Conservation (phyloP, 148 eudicot genomes). For the Cornus controversa region DNA sequence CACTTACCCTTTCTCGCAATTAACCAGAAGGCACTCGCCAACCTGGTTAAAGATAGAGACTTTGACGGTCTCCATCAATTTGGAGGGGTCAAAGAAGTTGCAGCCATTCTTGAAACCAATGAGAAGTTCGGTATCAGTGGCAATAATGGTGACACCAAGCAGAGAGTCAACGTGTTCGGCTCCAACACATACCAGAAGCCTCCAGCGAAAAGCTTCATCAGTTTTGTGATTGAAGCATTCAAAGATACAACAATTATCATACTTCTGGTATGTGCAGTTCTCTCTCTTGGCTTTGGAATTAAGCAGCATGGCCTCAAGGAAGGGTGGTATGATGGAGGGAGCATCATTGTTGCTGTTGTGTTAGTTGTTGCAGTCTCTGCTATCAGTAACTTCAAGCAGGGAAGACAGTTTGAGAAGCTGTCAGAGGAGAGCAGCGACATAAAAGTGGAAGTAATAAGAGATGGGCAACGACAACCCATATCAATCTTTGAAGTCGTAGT, state of each 20-base stretch:
- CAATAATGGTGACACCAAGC: too few species aligned
- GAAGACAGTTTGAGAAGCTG: constrained; percentile 22
- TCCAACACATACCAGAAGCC: background rate
- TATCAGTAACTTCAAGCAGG: constrained; percentile 30
- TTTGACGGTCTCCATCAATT: background rate
- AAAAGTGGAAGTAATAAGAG: constrained; percentile 15
- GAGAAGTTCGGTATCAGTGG: background rate
- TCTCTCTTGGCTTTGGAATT: too few species aligned
- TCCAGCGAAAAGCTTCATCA: background rate
- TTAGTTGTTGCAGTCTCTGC: constrained; percentile 39
- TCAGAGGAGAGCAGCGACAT: background rate
- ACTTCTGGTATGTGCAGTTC: background rate
- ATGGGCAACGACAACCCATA: background rate
- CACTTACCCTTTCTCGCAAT: background rate
- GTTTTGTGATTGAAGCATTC: background rate
- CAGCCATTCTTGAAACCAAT: background rate
- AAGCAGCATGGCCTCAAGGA: constrained; percentile 34
- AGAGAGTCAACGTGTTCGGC: background rate
- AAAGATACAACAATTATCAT: background rate
- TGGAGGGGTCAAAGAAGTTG: background rate
- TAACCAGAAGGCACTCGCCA: background rate
- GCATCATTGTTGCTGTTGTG: constrained; percentile 39
- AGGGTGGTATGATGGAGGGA: constrained; percentile 58
- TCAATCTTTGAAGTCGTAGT: constrained; percentile 42
- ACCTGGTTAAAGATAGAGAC: background rate